These are phyloP conservation scores for Sclerotinia glacialis DNA, from an alignment of 2,329 filamentous ascomycete genomes.

Conservation along the genomic window DNA sequence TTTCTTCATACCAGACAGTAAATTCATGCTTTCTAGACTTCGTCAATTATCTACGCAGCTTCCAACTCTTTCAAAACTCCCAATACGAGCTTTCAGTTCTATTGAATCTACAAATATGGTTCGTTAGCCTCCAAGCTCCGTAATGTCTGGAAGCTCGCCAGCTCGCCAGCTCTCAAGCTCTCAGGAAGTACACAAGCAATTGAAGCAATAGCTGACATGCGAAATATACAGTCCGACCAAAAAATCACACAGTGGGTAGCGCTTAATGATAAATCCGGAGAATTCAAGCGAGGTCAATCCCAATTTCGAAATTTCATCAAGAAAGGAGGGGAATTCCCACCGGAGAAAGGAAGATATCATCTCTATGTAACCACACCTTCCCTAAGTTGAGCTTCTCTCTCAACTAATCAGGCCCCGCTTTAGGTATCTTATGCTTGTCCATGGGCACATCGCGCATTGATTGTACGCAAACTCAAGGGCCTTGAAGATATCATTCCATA, in stretches of 20 bases:
- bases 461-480: constrained; percentile 86
- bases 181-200: constrained; percentile 17
- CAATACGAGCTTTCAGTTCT: constrained; percentile 10
- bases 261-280: constrained; percentile 73
- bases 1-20: no score
- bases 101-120: constrained; percentile 23
- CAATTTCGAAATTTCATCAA: constrained; percentile 72
- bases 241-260: constrained; percentile 83
- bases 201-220: background rate
- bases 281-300: constrained; percentile 87
- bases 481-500: constrained; percentile 75
- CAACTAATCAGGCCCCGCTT: constrained; percentile 42
- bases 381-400: constrained; percentile 63
- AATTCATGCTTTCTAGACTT: constrained; percentile 24
- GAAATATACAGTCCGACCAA: constrained; percentile 28
- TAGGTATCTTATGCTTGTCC: constrained; percentile 50
- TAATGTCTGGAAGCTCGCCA: constrained; percentile 10
- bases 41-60: constrained; percentile 20
- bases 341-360: constrained; percentile 88
- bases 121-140: background rate
- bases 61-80: constrained; percentile 1
- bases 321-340: constrained; percentile 60
- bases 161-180: background rate
- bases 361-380: constrained; percentile 90
- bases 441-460: constrained; percentile 80